Conservation (phyloP, 345 rosid species). For the Eucalyptus brandiana region DNA sequence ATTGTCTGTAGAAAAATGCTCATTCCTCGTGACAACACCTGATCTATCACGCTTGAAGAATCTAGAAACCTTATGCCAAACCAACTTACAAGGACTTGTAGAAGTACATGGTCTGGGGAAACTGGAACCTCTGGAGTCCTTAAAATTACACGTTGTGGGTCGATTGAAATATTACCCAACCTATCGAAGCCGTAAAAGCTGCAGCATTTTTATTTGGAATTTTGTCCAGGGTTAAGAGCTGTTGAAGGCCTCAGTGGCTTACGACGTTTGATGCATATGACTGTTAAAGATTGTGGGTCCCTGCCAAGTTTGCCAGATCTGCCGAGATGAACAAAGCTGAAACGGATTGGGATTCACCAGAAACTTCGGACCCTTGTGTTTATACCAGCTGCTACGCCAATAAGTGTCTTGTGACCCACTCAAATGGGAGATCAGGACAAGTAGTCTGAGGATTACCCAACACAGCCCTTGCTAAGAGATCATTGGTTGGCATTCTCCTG, state of each 20-base stretch:
- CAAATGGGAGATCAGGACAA: not conserved
- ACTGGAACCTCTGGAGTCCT: not conserved
- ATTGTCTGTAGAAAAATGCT: not conserved
- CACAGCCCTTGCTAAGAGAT: not conserved
- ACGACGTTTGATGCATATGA: accelerated
- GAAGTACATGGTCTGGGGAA: not conserved
- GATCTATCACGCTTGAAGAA: not conserved
- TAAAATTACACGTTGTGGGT: not conserved
- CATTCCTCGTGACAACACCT: not conserved
- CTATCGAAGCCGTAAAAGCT: not conserved
- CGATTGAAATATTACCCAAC: not conserved
- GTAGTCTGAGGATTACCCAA: not conserved
- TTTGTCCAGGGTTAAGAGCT: not conserved
- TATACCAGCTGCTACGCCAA: not conserved
- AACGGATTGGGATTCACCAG: not conserved
- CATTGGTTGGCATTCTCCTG: not conserved
- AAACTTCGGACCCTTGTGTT: not conserved
- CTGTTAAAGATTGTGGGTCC: not conserved
- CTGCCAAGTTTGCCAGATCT: not conserved
- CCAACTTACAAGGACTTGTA: not conserved
- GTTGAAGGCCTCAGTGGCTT: not conserved
- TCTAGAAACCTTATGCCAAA: not conserved
- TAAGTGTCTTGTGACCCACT: not conserved
- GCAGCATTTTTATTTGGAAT: not conserved
- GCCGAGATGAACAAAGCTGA: not conserved